Evolutionary conservation across 805 yeast genomes (phyloP), one percentile per base, ranked within the genome.

Genomic region (Debaryomyces tyrocola): DNA sequence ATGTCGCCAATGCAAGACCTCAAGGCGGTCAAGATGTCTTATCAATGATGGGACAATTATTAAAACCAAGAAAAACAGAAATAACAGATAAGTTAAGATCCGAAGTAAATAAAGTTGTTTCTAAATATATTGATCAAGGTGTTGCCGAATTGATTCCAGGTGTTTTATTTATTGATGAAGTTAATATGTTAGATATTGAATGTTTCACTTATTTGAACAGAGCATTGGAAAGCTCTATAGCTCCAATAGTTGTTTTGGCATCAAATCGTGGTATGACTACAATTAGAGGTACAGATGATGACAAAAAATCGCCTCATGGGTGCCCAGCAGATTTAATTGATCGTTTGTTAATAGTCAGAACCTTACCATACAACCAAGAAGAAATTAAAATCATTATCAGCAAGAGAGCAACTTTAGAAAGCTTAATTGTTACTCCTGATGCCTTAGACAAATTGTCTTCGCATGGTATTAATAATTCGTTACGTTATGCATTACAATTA

Each of bases 91-190:
- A 94, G 67, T 80, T 94, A 64, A 82, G 98, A 63, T 75, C 79
- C 41, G 99, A 94, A 71, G 96, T 94, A 53, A 90, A 95, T 71
- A 90, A 90, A 71, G 97, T 94, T 39, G 98, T 92, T 33, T 85
- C 89, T 58, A 90, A 90, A 67, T 94, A 95, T 75, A 92, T 92
- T 49, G 97, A 92, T 67, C 97, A 94, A 73, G 99, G 99, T 50
- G 88, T 92, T 44, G 99, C 99, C 10, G 98, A 92, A 70, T 78
- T 94, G 41, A 88, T 94, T 48, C 99, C 99, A 1, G 99, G 99
- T 59, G 99, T 94, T 14, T 75, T 94, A 57, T 94, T 94, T 67
- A 90, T 94, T 57, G 99, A 94, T 69, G 99, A 94, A 73, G 97
- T 91, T 42, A 96, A 94, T 70, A 94, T 94, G 98, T 82, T 94